Conservation (phyloP, 371 early-diverging fungal species). For the Massospora cicadina region DNA sequence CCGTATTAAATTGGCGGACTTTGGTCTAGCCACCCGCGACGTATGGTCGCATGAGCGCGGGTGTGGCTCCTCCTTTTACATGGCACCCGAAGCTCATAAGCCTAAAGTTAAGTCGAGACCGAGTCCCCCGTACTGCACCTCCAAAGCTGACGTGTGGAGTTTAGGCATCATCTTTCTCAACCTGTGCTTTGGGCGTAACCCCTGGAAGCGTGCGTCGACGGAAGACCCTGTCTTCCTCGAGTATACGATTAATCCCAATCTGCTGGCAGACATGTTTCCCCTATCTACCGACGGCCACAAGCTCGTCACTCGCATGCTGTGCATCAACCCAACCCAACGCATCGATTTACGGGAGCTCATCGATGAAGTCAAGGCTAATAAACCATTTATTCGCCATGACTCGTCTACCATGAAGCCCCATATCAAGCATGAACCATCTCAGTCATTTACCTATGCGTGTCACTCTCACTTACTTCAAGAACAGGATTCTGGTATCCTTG, state of each 20-base stretch:
- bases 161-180: conserved; percentile 56
- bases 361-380: background rate
- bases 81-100: conserved; percentile 29
- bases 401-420: background rate
- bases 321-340: conserved; percentile 7
- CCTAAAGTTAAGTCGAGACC: background rate
- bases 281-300: conserved; percentile 3
- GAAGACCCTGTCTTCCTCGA: conserved; percentile 32
- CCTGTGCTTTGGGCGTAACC: conserved; percentile 55
- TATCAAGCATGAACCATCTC: background rate
- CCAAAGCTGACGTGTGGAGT: conserved; percentile 58
- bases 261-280: conserved; percentile 11
- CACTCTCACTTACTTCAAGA: background rate
- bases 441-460: background rate
- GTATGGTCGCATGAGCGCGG: conserved; percentile 50
- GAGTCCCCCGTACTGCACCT: conserved; percentile 27
- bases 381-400: background rate
- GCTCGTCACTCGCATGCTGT: conserved; percentile 6
- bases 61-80: conserved; percentile 52
- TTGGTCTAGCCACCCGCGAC: conserved; percentile 64
- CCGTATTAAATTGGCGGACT: conserved; percentile 59
- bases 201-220: conserved; percentile 47
- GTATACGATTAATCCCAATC: conserved; percentile 17
- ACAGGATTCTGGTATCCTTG: background rate
- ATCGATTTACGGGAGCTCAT: conserved; percentile 6